Percentiles rank a stretch among this genome's conserved stretches.
phyloP scores from a whole-genome alignment of 1,284 basidiomycete genomes.

The Anthracocystis panici-leucophaei region DNA sequence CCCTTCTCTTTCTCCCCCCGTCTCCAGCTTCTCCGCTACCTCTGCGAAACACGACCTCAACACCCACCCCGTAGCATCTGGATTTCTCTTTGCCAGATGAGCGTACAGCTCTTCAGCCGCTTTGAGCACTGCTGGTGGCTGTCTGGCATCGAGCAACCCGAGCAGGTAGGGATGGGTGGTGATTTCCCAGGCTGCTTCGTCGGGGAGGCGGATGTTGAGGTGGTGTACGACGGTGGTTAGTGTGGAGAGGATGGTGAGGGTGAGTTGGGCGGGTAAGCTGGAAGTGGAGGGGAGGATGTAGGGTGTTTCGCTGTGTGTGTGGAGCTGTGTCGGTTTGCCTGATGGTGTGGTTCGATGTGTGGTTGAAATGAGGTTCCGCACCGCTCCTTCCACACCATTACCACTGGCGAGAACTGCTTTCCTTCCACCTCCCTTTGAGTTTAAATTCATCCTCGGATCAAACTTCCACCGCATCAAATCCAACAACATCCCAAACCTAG shows the following conservation, averaged over 20 bases:
- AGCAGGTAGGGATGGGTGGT: constrained; percentile 22
- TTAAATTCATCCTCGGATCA: constrained; percentile 15
- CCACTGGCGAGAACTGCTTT: constrained; percentile 7
- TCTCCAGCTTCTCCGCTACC: too few relatives aligned
- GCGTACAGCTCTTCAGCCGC: constrained; percentile 22
- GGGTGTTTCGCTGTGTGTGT: constrained; percentile 10
- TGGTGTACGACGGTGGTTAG: constrained; percentile 21
- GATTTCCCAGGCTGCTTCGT: constrained; percentile 39
- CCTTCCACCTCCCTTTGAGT: background rate
- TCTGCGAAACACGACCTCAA: constrained; percentile 20
- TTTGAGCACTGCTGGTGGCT: constrained; percentile 17
- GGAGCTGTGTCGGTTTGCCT: background rate
- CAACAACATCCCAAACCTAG: constrained; percentile 50
- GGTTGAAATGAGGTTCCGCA: constrained; percentile 7
- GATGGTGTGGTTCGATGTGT: background rate
- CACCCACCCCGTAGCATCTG: constrained; percentile 22
- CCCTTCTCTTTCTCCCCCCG: background rate
- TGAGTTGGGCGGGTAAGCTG: constrained; percentile 28
- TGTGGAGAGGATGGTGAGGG: constrained; percentile 27
- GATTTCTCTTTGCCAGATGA: constrained; percentile 20
- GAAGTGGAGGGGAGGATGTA: constrained; percentile 31
- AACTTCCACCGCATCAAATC: constrained; percentile 29
- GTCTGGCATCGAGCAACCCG: constrained; percentile 24
- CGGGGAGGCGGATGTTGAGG: constrained; percentile 22
- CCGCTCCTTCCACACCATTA: background rate